phyloP scores from a whole-genome alignment of 179 eudicot genomes.

The Pouteria campechiana region DNA sequence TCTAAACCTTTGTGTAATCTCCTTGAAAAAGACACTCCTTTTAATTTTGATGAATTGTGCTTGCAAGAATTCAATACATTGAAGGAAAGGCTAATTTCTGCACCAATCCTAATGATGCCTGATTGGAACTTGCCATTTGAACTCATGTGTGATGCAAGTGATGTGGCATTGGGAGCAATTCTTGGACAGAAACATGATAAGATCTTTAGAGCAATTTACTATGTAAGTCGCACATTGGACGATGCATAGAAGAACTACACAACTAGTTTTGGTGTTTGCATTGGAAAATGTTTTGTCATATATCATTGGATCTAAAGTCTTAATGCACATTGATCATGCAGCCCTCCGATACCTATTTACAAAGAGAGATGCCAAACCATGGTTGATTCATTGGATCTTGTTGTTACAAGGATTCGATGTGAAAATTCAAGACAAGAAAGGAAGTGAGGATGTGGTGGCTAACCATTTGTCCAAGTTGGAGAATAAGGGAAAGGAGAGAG shows the following conservation, averaged over 20 bases:
- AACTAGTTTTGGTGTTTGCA: constrained; percentile 2
- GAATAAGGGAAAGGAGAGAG: too few species aligned
- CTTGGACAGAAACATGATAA: constrained; percentile 2
- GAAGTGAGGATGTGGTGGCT: too few species aligned
- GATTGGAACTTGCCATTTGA: background rate
- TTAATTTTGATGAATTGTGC: constrained; percentile 1
- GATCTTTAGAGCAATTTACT: background rate
- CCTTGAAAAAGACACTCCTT: background rate
- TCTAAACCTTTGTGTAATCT: background rate
- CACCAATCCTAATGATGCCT: background rate
- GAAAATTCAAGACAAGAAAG: constrained; percentile 3
- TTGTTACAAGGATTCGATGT: constrained; percentile 3
- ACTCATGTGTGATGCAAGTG: background rate
- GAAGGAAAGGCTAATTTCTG: background rate
- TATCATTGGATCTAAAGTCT: background rate
- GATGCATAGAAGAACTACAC: background rate
- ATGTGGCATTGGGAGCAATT: background rate
- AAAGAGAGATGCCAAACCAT: background rate
- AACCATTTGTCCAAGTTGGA: too few species aligned
- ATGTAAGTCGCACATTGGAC: background rate
- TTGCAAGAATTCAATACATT: background rate
- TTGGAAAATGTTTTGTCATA: constrained; percentile 2
- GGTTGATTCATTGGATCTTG: constrained; percentile 1
- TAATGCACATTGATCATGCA: background rate
- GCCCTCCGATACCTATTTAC: background rate